A percentile compares a stretch with the other conserved stretches of the same genome.
Conservation (phyloP, 2,329 filamentous ascomycete genomes). For the Pestalotiopsis fici region DNA sequence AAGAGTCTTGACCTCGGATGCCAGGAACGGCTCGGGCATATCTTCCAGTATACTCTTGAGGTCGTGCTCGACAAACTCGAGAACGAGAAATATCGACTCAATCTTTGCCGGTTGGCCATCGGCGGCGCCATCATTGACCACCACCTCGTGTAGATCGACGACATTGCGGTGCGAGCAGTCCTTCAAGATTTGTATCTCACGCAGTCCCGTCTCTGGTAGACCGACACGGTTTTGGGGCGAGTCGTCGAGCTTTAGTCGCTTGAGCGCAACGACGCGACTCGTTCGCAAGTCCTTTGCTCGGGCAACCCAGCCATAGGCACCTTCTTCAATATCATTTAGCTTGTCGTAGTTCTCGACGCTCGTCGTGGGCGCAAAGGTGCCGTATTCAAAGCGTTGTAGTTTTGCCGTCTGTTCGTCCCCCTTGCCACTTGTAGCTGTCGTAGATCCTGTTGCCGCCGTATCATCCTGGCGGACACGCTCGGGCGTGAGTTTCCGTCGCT, state of each 20-base stretch:
- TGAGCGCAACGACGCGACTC: conserved; percentile 83
- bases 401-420: conserved; percentile 36
- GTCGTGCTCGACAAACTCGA: conserved; percentile 98
- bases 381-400: conserved; percentile 71
- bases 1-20: conserved; percentile 89
- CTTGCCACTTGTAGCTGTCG: conserved; percentile 12
- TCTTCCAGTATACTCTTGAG: conserved; percentile 90
- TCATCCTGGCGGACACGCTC: conserved; percentile 32
- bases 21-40: conserved; percentile 91
- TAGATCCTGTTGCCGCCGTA: conserved; percentile 14
- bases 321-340: conserved; percentile 96
- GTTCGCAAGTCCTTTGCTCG: conserved; percentile 74
- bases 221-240: conserved; percentile 63
- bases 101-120: conserved; percentile 26
- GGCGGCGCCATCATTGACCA: conserved; percentile 62
- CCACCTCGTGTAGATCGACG: conserved; percentile 79
- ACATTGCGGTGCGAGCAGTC: conserved; percentile 82
- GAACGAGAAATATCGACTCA: conserved; percentile 82
- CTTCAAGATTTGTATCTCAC: conserved; percentile 90
- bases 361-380: conserved; percentile 68
- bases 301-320: conserved; percentile 93
- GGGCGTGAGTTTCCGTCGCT: conserved; percentile 61
- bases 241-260: conserved; percentile 87
- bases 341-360: conserved; percentile 88
- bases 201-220: conserved; percentile 86